Conservation (phyloP, 225 moss, liverwort and hornwort species). For the Sphagnum tenellum region DNA sequence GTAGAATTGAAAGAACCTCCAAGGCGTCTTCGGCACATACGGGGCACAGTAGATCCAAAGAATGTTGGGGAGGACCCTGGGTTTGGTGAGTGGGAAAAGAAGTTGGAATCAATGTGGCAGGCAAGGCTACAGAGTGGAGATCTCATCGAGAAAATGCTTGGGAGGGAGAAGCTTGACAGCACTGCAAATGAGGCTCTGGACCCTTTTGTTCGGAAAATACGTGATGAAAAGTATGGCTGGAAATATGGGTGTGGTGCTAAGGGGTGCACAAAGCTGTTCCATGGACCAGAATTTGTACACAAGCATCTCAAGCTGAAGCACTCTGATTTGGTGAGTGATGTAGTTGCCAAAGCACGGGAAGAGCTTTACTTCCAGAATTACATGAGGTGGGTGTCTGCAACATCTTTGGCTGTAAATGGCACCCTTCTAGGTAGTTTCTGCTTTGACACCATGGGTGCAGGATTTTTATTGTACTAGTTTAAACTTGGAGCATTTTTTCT, state of each 20-base stretch:
- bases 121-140: constrained; percentile 74
- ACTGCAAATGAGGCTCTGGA: constrained; percentile 98
- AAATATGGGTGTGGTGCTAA: constrained; percentile 99
- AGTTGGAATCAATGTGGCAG: constrained; percentile 81
- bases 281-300: constrained; percentile 98
- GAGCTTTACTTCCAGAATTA: constrained; percentile 97
- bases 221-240: constrained; percentile 99
- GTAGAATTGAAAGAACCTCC: constrained; percentile 81
- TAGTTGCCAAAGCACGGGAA: constrained; percentile 91
- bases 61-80: constrained; percentile 46
- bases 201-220: constrained; percentile 93
- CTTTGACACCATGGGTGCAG: background rate
- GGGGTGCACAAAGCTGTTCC: constrained; percentile 94
- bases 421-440: background rate
- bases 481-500: too few relatives aligned
- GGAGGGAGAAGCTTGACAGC: constrained; percentile 91
- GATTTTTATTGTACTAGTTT: too few relatives aligned
- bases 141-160: constrained; percentile 88
- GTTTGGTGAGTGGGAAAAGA: constrained; percentile 89
- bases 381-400: constrained; percentile 52
- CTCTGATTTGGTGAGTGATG: constrained; percentile 90
- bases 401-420: background rate
- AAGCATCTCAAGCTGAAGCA: constrained; percentile 99
- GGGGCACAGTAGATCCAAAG: constrained; percentile 47
- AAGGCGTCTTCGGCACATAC: constrained; percentile 81